These are phyloP conservation scores for Psophocarpus tetragonolobus DNA, from an alignment of 306 rosid genomes.

Conservation along the genomic window DNA sequence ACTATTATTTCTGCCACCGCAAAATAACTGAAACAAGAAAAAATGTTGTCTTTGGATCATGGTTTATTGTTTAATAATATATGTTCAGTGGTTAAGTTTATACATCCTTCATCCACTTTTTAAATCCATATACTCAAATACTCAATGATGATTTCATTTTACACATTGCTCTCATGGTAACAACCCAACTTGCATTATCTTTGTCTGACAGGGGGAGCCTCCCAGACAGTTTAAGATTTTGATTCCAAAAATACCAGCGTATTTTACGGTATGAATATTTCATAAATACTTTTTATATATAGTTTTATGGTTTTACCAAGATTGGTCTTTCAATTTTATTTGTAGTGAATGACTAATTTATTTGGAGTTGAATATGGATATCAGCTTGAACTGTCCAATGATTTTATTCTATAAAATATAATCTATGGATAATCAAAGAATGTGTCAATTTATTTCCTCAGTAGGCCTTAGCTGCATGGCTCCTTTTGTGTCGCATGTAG, in stretches of 20 bases:
- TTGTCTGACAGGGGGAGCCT: conserved; percentile 33
- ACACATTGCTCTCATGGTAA: conserved; percentile 14
- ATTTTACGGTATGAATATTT: conserved; percentile 38
- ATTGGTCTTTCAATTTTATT: neutral
- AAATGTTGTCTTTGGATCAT: neutral
- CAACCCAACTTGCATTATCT: neutral
- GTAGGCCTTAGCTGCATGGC: neutral
- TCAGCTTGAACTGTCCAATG: conserved; percentile 1
- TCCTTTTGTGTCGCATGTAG: neutral
- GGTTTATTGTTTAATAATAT: neutral
- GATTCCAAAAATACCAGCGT: conserved; percentile 41
- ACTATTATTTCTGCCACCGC: neutral
- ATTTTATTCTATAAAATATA: neutral
- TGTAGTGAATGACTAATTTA: neutral
- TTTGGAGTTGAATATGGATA: conserved; percentile 9
- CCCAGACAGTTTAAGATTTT: conserved; percentile 37
- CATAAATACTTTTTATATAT: conserved; percentile 5
- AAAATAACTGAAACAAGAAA: neutral
- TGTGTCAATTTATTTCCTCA: too few relatives aligned
- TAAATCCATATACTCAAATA: neutral
- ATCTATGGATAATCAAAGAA: conserved; percentile 8
- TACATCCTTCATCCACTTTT: neutral
- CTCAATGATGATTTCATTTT: neutral
- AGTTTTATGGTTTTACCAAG: neutral
- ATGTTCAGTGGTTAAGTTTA: neutral